Evolutionary conservation across 257 asterid genomes (phyloP).

Genomic region (Anisodus tanguticus): DNA sequence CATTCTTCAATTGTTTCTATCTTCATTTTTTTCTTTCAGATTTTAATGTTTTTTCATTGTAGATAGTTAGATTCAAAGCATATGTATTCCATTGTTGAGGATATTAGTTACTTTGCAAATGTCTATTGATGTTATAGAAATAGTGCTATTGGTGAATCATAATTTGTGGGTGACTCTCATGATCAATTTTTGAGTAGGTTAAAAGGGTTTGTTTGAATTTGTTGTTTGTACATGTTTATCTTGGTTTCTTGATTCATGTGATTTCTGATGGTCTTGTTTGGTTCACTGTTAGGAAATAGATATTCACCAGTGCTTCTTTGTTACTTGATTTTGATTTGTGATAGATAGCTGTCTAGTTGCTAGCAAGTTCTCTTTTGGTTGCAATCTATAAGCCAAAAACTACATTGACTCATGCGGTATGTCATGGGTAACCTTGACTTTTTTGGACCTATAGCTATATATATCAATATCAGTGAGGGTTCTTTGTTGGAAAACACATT

Average conservation of each 20-base stretch:
- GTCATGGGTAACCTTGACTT: background rate
- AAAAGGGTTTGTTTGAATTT: constrained; percentile 19
- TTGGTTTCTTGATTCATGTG: background rate
- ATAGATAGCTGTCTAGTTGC: background rate
- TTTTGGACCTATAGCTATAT: background rate
- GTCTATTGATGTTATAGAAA: background rate
- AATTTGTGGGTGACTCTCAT: background rate
- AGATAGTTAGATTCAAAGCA: constrained; percentile 24
- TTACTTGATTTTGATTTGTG: background rate
- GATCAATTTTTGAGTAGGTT: background rate
- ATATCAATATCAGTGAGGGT: background rate
- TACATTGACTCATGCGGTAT: constrained; percentile 10
- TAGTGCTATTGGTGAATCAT: background rate
- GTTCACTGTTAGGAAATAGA: background rate
- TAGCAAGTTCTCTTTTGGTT: background rate
- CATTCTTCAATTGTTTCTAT: background rate
- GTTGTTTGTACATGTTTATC: constrained; percentile 2
- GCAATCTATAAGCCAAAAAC: background rate
- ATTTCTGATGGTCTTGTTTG: constrained; percentile 10
- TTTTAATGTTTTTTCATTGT: background rate
- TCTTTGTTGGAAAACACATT: constrained; percentile 9
- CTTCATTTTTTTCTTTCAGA: background rate
- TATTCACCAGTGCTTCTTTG: background rate
- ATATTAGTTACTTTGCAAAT: background rate
- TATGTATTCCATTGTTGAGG: background rate